Evolutionary conservation across 257 asterid genomes (phyloP), one percentile per base, ranked within the genome.

Genomic region (Solanum ahanhuiri): DNA sequence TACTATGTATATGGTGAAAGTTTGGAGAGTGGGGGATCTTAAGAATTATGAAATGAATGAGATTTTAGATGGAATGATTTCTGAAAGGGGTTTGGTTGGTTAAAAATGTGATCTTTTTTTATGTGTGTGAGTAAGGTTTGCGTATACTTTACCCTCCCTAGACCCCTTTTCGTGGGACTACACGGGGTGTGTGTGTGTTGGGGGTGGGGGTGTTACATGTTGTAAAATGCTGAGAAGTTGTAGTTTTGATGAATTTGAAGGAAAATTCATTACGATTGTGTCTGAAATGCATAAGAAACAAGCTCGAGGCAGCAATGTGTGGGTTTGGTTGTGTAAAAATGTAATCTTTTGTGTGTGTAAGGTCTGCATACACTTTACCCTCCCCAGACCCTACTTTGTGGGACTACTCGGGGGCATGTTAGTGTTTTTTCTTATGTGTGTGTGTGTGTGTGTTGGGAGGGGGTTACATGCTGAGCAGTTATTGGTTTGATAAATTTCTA

Each of bases 241-340:
- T 6, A 48, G 82, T 60, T 77, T 20, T 51, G 86, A 14, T 54
- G 23, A 58, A 69, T 77, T 66, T 73, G 1, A 54, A 93, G 97
- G 97, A 93, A 30, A 95, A 91, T 89, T 35, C 98, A 3, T 87
- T 91, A 87, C 89, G 96, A 81, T 89, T 95, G 88, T 95, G 90
- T 87, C 91, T 95, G 82, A 91, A 96, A 64, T 95, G 98, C 89
- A 94, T 96, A 84, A 94, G 98, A 86, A 93, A 93, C 92, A 95
- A 95, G 75, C 93, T 95, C 28, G 98, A 94, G 88, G 98, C 23
- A 69, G 76, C 76, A 69, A 31, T 30, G 14, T 69, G 14, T 69
- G 79, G 45, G 14, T 71, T 71, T 72, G 48, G 30, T 72, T 72
- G 81, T 20, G n/a, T 72, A 9, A 72, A 20, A 37, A 1, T 73